Base-by-base conservation (phyloP, 257 asterid genomes). In the Hygrophila difformis region DNA sequence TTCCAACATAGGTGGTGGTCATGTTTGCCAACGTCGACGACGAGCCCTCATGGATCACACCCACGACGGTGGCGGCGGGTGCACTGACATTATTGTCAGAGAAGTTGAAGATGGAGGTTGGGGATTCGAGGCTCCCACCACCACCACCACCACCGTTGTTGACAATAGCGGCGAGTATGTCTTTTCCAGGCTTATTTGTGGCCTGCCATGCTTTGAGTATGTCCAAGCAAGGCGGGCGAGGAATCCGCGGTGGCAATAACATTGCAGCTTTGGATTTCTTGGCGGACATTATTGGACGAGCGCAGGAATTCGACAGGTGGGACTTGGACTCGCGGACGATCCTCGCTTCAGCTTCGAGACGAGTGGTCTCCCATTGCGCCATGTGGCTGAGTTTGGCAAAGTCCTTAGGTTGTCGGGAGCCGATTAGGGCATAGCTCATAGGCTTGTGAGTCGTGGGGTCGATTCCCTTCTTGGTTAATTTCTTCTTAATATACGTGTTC, bases 341-440 rank as follows among this genome's bases (percentile, higher is more conserved):
- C 18, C 64, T 48, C 12, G 68, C 68, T 28, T 64, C 74, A n/a
- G 68, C 79, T 18, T 71, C 60, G 11, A 68, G 73, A 3, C 77
- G 60, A 3, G 70, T 66, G 11, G 55, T 70, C 40, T 70, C 77
- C 77, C 77, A 65, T 28, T 70, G 70, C 29, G 69, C 70, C 76
- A 57, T 41, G 59, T 71, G 73, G 53, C 59, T 18, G 9, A 60
- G 33, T 9, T 51, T 42, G 53, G 55, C 57, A 0, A 34, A 3
- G 12, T 45, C 47, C 16, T 34, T 57, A 1, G 63, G 12, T 31
- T 55, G 67, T 19, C 31, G 48, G 0, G 19, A 23, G 33, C 47
- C 35, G 0, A 26, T 26, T 26, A 41, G 22, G 51, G 59, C 26
- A 1, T 15, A 61, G 12, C 42, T 41, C 33, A 16, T 65, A 11